Evolutionary conservation across 2,329 filamentous ascomycete species (phyloP), one percentile per base, ranked within the genome.

Genomic region (Ceratocystis destructans): DNA sequence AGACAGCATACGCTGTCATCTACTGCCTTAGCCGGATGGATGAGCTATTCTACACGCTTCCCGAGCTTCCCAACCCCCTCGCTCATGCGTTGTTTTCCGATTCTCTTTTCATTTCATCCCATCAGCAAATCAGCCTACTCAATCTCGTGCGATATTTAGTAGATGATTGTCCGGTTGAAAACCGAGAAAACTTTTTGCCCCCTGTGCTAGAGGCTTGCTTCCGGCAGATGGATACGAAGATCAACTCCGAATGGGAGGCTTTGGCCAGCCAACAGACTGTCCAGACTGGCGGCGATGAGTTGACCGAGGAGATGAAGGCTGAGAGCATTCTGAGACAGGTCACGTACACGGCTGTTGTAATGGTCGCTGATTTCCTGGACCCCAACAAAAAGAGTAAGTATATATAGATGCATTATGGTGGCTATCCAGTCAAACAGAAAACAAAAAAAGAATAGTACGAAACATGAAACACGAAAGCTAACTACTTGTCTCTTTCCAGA

Each of bases 301-400:
- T 99, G 64, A 89, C 89, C 1, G 91, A 96, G 70, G 94, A 99
- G 77, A 99, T 99, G 94, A 96, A 96, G 76, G 87, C 90, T 5
- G 94, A 99, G 75, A 97, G 93, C 72, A 95, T 99, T 37, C 78
- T 99, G 59, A 85, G 94, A 22, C 91, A 96, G 74, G 82, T 97
- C 62, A 96, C 93, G 0, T 94, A 95, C 75, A 90, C 90, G 2
- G 90, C 92, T 1, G 90, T 96, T 37, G 87, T 94, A 71, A 90
- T 97, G 82, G 88, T 96, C 69, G 90, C 90, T 6, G 89, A 90
- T 70, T 86, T 97, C 71, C 80, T 99, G 25, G 92, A 96, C 73
- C 89, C 91, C 15, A 80, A 81, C 62, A 79, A 84, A 77, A 80
- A 76, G 74, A 86, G 84, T 87, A 79, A 77, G 80, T 75, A 37